These are phyloP conservation scores for Helichrysum umbraculigerum DNA, from an alignment of 129 eudicot species.

Conservation along the genomic window DNA sequence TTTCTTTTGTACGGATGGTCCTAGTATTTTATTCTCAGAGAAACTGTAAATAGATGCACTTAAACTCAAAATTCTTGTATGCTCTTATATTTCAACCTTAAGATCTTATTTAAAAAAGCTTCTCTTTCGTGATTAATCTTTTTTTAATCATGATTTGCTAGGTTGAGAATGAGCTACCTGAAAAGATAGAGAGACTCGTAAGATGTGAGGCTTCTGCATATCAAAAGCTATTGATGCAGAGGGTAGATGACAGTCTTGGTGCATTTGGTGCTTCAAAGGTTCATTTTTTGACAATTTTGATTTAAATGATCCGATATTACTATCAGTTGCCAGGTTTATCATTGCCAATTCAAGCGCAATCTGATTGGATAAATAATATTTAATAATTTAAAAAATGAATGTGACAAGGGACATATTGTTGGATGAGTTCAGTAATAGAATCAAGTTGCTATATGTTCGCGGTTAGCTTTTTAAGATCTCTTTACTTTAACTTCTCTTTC, in stretches of 20 bases:
- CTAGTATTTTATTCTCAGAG: slow-evolving; percentile 11
- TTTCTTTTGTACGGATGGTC: slow-evolving; percentile 4
- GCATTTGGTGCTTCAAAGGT: slow-evolving; percentile 89
- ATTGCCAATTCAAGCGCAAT: slow-evolving; percentile 5
- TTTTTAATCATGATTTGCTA: slow-evolving; percentile 30
- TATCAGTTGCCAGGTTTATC: slow-evolving; percentile 18
- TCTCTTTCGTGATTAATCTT: not conserved
- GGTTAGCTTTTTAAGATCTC: slow-evolving; percentile 1
- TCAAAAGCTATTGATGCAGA: slow-evolving; percentile 92
- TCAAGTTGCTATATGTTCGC: slow-evolving; percentile 10
- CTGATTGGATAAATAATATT: not conserved
- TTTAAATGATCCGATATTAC: slow-evolving; percentile 1
- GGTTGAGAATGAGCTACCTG: slow-evolving; percentile 94
- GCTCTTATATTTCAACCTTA: not conserved
- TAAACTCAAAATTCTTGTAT: slow-evolving; percentile 8
- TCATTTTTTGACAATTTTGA: slow-evolving; percentile 18
- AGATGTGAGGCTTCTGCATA: slow-evolving; percentile 98
- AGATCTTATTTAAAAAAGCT: not conserved
- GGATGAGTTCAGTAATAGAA: slow-evolving; percentile 13
- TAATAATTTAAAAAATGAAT: slow-evolving; percentile 9
- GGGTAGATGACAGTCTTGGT: slow-evolving; percentile 96
- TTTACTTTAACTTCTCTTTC: slow-evolving; percentile 23
- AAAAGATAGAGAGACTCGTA: slow-evolving; percentile 92
- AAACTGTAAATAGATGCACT: not conserved
- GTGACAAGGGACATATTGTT: not conserved